Conservation (phyloP, 176 grass and related monocot genomes). For the Avena sativa region DNA sequence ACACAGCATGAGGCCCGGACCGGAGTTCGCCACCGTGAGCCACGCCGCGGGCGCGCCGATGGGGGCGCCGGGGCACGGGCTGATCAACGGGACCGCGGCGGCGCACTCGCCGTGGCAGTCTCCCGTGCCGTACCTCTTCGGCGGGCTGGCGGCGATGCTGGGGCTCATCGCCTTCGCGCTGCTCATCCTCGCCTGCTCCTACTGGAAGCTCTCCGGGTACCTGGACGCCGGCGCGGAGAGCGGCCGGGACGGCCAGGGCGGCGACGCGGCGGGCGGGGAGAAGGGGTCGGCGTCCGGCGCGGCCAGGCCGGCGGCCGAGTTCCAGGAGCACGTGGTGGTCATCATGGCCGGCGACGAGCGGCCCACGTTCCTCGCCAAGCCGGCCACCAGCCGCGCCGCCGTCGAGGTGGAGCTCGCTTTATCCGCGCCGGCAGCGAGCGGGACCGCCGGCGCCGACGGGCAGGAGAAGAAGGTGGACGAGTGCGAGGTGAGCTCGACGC, state of each 20-base stretch:
- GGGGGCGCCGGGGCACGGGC: conserved; percentile 30
- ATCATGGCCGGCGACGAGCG: conserved; percentile 85
- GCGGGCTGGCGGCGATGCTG: conserved; percentile 84
- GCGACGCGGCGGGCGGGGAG: conserved; percentile 21
- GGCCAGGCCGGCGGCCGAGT: conserved; percentile 2
- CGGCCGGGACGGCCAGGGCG: conserved; percentile 13
- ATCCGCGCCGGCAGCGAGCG: neutral
- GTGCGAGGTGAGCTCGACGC: conserved; percentile 5
- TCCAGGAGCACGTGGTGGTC: conserved; percentile 10
- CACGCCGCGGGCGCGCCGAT: conserved; percentile 25
- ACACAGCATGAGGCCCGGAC: conserved; percentile 63
- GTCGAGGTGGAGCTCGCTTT: conserved; percentile 40
- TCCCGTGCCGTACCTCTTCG: conserved; percentile 84
- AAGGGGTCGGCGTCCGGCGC: conserved; percentile 32
- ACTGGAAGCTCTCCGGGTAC: conserved; percentile 86
- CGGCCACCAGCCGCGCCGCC: conserved; percentile 44
- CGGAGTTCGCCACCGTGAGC: conserved; percentile 36
- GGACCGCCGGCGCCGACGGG: neutral
- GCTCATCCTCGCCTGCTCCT: conserved; percentile 93
- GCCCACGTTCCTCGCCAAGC: conserved; percentile 67
- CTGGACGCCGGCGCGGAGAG: conserved; percentile 44
- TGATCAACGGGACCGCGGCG: conserved; percentile 41
- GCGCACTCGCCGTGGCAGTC: conserved; percentile 81
- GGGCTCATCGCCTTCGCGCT: conserved; percentile 84
- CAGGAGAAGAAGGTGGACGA: neutral